phyloP scores from a whole-genome alignment of 257 asterid genomes.

The Solanum megistacrolobum region DNA sequence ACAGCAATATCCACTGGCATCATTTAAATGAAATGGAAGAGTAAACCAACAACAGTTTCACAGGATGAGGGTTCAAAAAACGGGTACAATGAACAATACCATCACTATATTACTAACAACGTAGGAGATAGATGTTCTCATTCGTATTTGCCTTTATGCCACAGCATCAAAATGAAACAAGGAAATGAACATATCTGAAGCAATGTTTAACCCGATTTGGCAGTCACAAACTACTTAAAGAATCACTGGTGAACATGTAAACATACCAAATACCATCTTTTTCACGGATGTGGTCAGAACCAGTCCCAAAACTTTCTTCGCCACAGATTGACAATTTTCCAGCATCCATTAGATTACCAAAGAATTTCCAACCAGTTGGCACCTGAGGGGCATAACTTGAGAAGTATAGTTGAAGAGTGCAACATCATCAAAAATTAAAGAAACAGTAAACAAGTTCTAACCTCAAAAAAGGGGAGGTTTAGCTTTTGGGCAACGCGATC shows the following conservation, averaged over 20 bases:
- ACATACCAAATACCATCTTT: conserved; percentile 93
- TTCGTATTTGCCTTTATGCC: background rate
- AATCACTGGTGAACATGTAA: conserved; percentile 1
- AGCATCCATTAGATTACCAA: conserved; percentile 97
- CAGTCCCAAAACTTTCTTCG: conserved; percentile 98
- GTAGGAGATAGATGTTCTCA: background rate
- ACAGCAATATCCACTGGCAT: background rate
- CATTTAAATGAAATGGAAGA: background rate
- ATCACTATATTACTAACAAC: background rate
- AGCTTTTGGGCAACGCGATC: conserved; percentile 88
- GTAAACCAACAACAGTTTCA: background rate
- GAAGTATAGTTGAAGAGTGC: background rate
- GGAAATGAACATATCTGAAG: background rate
- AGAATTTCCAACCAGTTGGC: conserved; percentile 99
- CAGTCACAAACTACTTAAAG: background rate
- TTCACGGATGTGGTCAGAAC: conserved; percentile 97
- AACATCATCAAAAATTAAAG: background rate
- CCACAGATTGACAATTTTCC: conserved; percentile 90
- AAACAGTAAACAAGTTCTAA: conserved; percentile 5
- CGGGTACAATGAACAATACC: background rate
- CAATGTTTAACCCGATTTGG: background rate
- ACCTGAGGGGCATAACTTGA: conserved; percentile 33
- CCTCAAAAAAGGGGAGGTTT: conserved; percentile 83
- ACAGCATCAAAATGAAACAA: background rate
- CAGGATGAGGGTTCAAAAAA: background rate